Evolutionary conservation across 2,329 filamentous ascomycete genomes (phyloP).

Genomic region (Arthrobotrys sinensis): DNA sequence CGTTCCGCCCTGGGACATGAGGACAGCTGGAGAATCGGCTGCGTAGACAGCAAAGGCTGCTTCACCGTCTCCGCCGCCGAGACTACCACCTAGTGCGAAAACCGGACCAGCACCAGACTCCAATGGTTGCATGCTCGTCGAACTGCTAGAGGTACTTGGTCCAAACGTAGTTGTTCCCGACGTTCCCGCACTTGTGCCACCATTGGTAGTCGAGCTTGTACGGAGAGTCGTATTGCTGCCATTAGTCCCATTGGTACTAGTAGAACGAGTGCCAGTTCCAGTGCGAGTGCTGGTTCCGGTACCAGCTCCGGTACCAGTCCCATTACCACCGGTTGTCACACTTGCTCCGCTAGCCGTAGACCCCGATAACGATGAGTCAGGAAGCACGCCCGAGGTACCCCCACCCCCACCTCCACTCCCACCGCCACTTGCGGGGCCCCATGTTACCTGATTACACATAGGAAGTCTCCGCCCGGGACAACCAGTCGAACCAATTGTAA

Average conservation of each 20-base stretch:
- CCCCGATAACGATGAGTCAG: background rate
- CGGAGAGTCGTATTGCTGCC: background rate
- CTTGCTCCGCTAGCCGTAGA: background rate
- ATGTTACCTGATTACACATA: background rate
- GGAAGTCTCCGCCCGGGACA: background rate
- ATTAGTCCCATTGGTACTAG: background rate
- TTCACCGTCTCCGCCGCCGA: background rate
- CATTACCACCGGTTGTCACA: background rate
- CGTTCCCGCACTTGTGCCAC: background rate
- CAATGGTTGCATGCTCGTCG: background rate
- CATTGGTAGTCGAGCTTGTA: background rate
- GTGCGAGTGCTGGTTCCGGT: background rate
- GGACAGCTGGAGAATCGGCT: background rate
- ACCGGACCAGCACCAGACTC: background rate
- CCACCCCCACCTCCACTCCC: background rate
- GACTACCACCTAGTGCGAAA: background rate
- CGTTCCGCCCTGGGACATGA: background rate
- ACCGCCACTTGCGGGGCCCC: background rate
- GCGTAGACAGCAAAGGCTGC: background rate
- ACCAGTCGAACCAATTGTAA: background rate
- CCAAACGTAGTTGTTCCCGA: background rate
- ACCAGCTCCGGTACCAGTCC: background rate
- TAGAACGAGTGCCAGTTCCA: background rate
- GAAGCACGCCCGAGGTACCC: background rate
- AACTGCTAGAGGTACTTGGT: background rate